These are phyloP conservation scores for Fusarium pseudograminearum DNA, from an alignment of 2,329 filamentous ascomycete species.

Conservation along the genomic window DNA sequence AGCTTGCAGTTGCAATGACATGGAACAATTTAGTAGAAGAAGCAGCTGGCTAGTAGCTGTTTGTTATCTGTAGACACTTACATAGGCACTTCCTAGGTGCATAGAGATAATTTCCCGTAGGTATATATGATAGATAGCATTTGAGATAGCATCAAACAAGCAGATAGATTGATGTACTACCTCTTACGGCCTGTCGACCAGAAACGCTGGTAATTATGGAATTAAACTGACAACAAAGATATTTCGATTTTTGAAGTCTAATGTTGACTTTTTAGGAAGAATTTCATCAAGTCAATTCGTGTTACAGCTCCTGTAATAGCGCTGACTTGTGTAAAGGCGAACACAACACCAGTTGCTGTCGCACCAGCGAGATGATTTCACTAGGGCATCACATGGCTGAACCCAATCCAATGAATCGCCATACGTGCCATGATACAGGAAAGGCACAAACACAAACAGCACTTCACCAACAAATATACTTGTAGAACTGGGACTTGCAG, in stretches of 20 bases:
- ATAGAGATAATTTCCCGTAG: neutral
- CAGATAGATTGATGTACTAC: neutral
- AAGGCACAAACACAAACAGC: neutral
- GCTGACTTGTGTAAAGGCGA: neutral
- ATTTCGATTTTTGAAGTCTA: no score
- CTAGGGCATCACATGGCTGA: neutral
- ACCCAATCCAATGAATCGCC: neutral
- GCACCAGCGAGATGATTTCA: neutral
- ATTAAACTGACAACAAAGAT: neutral
- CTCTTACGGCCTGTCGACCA: neutral
- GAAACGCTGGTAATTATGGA: neutral
- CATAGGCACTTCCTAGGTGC: neutral
- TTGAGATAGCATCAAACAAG: neutral
- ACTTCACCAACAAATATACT: conserved; percentile 16
- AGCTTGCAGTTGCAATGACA: neutral
- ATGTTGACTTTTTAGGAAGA: neutral
- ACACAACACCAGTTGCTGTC: neutral
- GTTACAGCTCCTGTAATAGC: neutral
- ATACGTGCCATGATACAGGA: neutral
- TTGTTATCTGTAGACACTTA: neutral
- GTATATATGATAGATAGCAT: neutral
- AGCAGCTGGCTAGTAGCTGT: neutral
- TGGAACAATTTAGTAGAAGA: conserved; percentile 13
- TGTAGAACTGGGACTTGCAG: conserved; percentile 1
- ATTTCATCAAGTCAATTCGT: no score